Base-by-base conservation (phyloP, 1,284 basidiomycete species). In the Malassezia nana region DNA sequence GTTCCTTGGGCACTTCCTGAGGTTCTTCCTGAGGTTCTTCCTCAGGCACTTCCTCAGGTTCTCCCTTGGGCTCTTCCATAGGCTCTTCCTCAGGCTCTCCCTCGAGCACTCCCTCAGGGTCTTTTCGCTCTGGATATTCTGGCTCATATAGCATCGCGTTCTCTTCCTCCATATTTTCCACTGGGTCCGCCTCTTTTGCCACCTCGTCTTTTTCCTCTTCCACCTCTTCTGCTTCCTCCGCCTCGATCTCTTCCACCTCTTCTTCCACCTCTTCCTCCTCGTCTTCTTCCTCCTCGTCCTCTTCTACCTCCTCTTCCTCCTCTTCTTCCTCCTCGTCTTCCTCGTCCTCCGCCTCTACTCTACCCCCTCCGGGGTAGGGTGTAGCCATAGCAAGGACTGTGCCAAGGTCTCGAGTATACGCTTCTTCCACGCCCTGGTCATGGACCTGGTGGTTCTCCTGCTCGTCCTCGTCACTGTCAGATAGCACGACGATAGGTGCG, bases 401-500 rank as follows among this genome's bases (percentile, higher is more conserved):
- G n/a, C 6, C 35, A 20, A 38, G 35, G 4, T 38, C 35, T 20
- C 35, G 35, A 4, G 35, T 18, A 38, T 38, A 38, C 16, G 16
- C 15, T 9, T 38, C 18, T 4, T 38, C 35, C 24, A 42, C 18
- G 12, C 25, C 24, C 13, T 9, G 5, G 6, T n/a, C 7, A 29
- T n/a, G 13, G 25, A 15, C n/a, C 22, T 25, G 16, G 25, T 42
- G 7, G 15, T n/a, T n/a, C 1, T 15, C 7, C 16, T 26, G 24
- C 10, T 24, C 20, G 20, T 41, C 22, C 8, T 6, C 16, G 18
- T 45, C 43, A 38, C 45, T 47, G 45, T 47, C 45, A 10, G 45
- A 47, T 15, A 47, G 12, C 1, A 47, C 45, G 12, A 47, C 31
- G 20, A 47, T 47, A 10, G 45, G 45, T 5, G 45, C 30, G 28